phyloP scores from a whole-genome alignment of 441 rosid species.

The Erysimum cheiri region DNA sequence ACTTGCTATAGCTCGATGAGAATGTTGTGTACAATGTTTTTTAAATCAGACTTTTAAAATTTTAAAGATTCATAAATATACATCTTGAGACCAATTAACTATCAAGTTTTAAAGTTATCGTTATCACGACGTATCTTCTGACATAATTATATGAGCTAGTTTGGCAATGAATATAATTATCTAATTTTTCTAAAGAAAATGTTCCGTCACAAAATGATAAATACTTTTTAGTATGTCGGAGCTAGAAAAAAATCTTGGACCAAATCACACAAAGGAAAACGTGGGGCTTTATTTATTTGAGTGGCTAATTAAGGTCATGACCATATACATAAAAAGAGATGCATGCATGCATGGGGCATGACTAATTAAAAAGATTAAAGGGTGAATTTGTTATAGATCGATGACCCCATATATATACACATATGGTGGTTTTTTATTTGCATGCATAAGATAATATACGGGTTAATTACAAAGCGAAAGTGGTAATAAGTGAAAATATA shows the following conservation, averaged over 20 bases:
- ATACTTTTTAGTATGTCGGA: slow-evolving; percentile 22
- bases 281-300: slow-evolving; percentile 19
- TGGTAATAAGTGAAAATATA: not conserved
- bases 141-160: not conserved
- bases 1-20: not conserved
- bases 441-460: not conserved
- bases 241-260: slow-evolving; percentile 23
- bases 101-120: not conserved
- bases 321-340: slow-evolving; percentile 2
- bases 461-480: not conserved
- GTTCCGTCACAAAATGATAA: not conserved
- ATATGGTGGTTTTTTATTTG: not conserved
- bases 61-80: not conserved
- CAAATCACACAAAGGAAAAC: slow-evolving; percentile 22
- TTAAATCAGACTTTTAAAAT: no score
- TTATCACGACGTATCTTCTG: not conserved
- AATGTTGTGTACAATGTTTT: not conserved
- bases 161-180: not conserved
- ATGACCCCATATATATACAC: not conserved
- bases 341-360: slow-evolving; percentile 18
- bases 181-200: not conserved
- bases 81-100: not conserved
- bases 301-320: slow-evolving; percentile 21
- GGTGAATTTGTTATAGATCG: not conserved
- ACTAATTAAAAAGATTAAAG: no score